Evolutionary conservation across 352 stramenopile species (phyloP), one percentile per base, ranked within the genome.

Genomic region (Phytophthora sojae): DNA sequence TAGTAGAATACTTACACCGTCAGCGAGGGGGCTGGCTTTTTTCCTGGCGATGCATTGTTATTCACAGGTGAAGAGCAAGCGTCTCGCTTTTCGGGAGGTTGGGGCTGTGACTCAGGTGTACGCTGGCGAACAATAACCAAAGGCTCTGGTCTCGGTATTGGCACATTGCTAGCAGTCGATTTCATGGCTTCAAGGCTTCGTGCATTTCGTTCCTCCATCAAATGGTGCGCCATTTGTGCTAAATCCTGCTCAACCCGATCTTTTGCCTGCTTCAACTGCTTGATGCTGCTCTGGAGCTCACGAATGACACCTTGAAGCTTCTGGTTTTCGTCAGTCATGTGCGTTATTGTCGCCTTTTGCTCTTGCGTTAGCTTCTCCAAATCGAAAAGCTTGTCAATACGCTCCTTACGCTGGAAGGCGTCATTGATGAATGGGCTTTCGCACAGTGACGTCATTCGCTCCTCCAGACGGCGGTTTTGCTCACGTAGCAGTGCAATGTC

Each of bases 401-500:
- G 80, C 26, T 94, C 88, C 70, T 96, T 96, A 1, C 85, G 80
- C 67, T 96, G 83, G 54, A 96, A 97, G 4, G 92, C 92, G 50
- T 98, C 89, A 63, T 95, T 95, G 26, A 98, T 97, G 71, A 98
- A 98, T 11, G 94, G 94, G 23, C 90, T 97, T 62, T 98, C 93
- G 61, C 94, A 98, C 15, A 98, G 73, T 14, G 80, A 80, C 25
- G 88, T 97, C 77, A 98, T 97, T 6, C 93, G 79, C 17, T 97
- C 86, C 72, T 98, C 95, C 1, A 98, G 75, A 26, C 86, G 89
- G 12, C 82, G 80, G 61, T 97, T 98, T 67, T 95, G 84, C 7
- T 96, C 82, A 4, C 82, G 77, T 4, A 97, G 67, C 55, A 94
- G 67, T 7, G 52, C 51, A 6, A 97, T 75, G 45, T 97, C 89